A percentile compares a stretch with the other conserved stretches of the same genome.
These are phyloP conservation scores for Scedosporium dehoogii DNA, from an alignment of 2,329 filamentous ascomycete genomes.

Conservation along the genomic window DNA sequence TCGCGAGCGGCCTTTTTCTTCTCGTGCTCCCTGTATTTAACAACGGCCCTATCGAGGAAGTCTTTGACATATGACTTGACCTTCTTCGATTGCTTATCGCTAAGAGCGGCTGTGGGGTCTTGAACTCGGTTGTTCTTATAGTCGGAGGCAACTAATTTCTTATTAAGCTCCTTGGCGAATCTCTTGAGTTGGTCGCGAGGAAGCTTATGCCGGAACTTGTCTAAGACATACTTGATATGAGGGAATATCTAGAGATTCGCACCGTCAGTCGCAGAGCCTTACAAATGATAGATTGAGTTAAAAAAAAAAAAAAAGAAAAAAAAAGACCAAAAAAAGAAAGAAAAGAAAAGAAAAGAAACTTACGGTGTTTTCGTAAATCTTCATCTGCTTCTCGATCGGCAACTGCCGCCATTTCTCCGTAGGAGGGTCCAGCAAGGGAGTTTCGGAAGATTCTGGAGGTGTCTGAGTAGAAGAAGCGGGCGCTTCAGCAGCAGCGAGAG, in stretches of 20 bases:
- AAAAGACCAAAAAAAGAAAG: background rate
- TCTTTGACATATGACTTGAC: slow-evolving; percentile 76
- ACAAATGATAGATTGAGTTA: too few relatives aligned
- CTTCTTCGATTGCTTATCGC: slow-evolving; percentile 68
- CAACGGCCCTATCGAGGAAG: slow-evolving; percentile 77
- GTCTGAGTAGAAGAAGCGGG: slow-evolving; percentile 35
- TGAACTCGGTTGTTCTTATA: slow-evolving; percentile 83
- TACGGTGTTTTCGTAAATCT: slow-evolving; percentile 89
- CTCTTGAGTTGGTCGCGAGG: slow-evolving; percentile 66
- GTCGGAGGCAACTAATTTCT: slow-evolving; percentile 85
- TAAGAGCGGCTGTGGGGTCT: slow-evolving; percentile 62
- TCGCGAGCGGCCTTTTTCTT: slow-evolving; percentile 21
- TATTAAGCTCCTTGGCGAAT: slow-evolving; percentile 59
- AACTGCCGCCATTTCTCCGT: slow-evolving; percentile 62
- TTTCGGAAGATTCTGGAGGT: slow-evolving; percentile 52
- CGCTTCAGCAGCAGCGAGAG: slow-evolving; percentile 33
- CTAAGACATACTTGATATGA: slow-evolving; percentile 73
- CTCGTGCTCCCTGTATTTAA: slow-evolving; percentile 61
- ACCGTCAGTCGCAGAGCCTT: background rate
- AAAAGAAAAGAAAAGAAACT: slow-evolving; percentile 22
- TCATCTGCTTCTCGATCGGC: slow-evolving; percentile 80
- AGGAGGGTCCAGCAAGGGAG: slow-evolving; percentile 47
- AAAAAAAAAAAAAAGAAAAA: slow-evolving; percentile 33
- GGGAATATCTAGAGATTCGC: slow-evolving; percentile 56
- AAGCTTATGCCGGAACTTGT: slow-evolving; percentile 79